phyloP scores from a whole-genome alignment of 208 protist species.

The Leishmania major region DNA sequence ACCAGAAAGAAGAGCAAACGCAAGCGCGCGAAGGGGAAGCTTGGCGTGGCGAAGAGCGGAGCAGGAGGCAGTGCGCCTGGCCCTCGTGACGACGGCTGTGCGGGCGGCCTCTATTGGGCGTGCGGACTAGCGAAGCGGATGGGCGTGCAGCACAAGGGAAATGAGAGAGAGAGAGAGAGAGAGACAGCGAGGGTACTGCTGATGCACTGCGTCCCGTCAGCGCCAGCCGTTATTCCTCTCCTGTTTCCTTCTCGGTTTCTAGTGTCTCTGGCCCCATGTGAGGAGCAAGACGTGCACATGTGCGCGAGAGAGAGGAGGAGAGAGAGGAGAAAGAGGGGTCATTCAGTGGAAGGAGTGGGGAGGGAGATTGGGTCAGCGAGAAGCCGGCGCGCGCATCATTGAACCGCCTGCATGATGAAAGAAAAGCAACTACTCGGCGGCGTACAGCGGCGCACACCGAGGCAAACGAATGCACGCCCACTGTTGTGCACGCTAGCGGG shows the following conservation, averaged over 20 bases:
- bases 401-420: neutral
- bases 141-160: neutral
- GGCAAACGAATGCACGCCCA: neutral
- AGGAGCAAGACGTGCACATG: neutral
- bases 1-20: neutral
- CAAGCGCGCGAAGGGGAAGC: neutral
- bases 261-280: neutral
- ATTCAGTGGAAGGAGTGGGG: neutral
- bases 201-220: neutral
- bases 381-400: neutral
- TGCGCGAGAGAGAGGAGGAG: neutral
- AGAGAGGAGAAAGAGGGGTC: neutral
- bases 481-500: neutral
- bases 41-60: neutral
- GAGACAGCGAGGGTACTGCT: slow-evolving; percentile 4
- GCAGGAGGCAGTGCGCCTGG: neutral
- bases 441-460: neutral
- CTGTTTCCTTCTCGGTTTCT: neutral
- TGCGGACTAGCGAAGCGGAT: neutral
- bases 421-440: neutral
- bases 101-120: neutral
- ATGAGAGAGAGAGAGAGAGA: slow-evolving; percentile 2
- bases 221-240: neutral
- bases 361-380: neutral
- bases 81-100: neutral